Evolutionary conservation across 108 stramenopile genomes (phyloP).

Genomic region (Mediolabrus comicus): DNA sequence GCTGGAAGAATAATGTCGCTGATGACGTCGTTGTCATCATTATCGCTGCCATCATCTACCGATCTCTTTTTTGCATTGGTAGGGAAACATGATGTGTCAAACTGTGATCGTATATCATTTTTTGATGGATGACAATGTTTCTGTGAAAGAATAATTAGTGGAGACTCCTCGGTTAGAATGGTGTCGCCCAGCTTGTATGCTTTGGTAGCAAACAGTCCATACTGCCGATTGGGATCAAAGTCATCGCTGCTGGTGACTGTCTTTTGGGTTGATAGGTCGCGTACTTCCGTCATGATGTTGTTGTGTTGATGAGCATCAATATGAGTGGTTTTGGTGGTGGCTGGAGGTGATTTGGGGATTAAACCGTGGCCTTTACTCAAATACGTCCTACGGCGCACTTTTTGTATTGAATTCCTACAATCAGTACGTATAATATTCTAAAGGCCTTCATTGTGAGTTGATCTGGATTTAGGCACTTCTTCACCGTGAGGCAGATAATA

Average conservation of each 20-base stretch:
- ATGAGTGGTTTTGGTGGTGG: too few species aligned
- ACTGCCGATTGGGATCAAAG: slow-evolving; percentile 15
- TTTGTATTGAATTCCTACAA: too few species aligned
- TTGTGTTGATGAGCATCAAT: too few species aligned
- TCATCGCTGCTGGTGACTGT: not conserved
- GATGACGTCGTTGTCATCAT: slow-evolving; percentile 9
- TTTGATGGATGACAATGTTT: slow-evolving; percentile 15
- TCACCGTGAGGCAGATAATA: too few species aligned
- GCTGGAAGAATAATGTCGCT: slow-evolving; percentile 22
- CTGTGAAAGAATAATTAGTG: slow-evolving; percentile 46
- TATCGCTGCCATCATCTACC: not conserved
- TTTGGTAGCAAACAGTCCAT: slow-evolving; percentile 69
- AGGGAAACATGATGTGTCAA: slow-evolving; percentile 4
- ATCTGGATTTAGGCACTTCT: too few species aligned
- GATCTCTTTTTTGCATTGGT: not conserved
- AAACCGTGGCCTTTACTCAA: too few species aligned
- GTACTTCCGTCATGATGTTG: slow-evolving; percentile 76
- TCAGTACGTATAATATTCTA: too few species aligned
- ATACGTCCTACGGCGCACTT: too few species aligned
- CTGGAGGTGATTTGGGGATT: too few species aligned
- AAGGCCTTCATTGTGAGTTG: too few species aligned
- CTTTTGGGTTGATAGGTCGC: slow-evolving; percentile 14
- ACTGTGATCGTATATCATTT: slow-evolving; percentile 15
- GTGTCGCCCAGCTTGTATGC: slow-evolving; percentile 62
- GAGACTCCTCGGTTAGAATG: slow-evolving; percentile 63